Evolutionary conservation across 371 early-diverging fungal species (phyloP), one percentile per base, ranked within the genome.

Genomic region (Rhizopus arrhizus): DNA sequence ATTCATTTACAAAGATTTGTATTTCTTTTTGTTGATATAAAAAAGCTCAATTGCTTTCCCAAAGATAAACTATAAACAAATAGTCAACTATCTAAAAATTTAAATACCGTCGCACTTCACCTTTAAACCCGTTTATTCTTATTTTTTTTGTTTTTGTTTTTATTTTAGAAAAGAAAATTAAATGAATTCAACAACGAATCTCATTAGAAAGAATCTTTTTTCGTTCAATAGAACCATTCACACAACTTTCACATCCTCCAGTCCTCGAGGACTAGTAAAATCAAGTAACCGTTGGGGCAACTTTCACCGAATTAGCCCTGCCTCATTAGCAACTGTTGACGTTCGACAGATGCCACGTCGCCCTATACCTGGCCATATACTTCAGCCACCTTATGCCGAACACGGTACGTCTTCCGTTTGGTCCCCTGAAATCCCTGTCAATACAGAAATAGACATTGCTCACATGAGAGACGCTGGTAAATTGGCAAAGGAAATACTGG

Each of bases 331-430:
- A 22, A 36, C 34, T 6, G 54, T 74, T 5, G 55, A 76, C 42
- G 70, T 73, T 4, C 58, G 62, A 4, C 47, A 66, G 8, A 73
- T 84, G 36, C 76, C 82, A 5, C 81, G 68, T 32, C 85, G 90
- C 4, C 42, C 58, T 9, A 88, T 95, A 8, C 93, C 94, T 2
- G 63, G 58, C 0, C 68, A 78, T 50, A 93, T 97, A 53, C 42
- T 48, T 12, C 65, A 73, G 34, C 95, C 95, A 4, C 87, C 88
- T 66, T 95, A 95, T 65, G 92, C 92, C 0, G 79, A 58, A 0
- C 53, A 68, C 36, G 91, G 93, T 0, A 61, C 71, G 5, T 88
- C 80, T 1, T 78, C 94, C 0, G 67, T 68, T 36, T 85, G 86
- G 79, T 87, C 88, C 0, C 50, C 66, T 2, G 56, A 56, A 3